Conservation (phyloP, 2,329 filamentous ascomycete species). For the Xylaria sp. region DNA sequence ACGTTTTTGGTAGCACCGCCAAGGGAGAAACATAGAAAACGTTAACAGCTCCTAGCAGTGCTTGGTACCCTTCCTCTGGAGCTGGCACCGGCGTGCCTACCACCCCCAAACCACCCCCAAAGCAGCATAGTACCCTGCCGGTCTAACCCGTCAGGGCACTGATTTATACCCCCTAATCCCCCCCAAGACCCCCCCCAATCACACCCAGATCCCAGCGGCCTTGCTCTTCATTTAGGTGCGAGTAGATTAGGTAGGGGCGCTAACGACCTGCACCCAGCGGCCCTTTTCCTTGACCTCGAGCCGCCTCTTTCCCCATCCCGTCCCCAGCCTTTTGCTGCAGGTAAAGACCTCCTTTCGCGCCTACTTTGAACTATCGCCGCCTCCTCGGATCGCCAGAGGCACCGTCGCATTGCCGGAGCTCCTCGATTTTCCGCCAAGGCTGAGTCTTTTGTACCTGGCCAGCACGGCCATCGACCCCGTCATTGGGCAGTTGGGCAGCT, state of each 20-base stretch:
- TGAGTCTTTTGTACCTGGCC: neutral
- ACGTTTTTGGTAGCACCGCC: conserved; percentile 4
- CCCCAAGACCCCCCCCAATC: conserved; percentile 17
- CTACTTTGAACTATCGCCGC: conserved; percentile 19
- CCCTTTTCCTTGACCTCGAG: conserved; percentile 32
- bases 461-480: conserved; percentile 19
- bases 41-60: conserved; percentile 17
- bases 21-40: neutral
- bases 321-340: conserved; percentile 31
- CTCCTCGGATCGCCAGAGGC: conserved; percentile 22
- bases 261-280: conserved; percentile 29
- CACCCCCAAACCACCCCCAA: conserved; percentile 15
- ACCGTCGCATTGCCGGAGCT: conserved; percentile 23
- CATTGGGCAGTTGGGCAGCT: conserved; percentile 27
- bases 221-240: conserved; percentile 25
- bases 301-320: conserved; percentile 30
- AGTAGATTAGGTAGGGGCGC: conserved; percentile 31
- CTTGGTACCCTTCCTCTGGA: conserved; percentile 7
- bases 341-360: conserved; percentile 33
- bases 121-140: conserved; percentile 13
- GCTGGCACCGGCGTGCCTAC: conserved; percentile 21
- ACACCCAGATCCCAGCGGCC: conserved; percentile 20
- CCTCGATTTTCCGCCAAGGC: conserved; percentile 4
- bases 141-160: conserved; percentile 22
- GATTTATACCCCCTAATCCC: conserved; percentile 22